These are phyloP conservation scores for Yamagishiella unicocca DNA, from an alignment of 139 green algal genomes.

Conservation along the genomic window DNA sequence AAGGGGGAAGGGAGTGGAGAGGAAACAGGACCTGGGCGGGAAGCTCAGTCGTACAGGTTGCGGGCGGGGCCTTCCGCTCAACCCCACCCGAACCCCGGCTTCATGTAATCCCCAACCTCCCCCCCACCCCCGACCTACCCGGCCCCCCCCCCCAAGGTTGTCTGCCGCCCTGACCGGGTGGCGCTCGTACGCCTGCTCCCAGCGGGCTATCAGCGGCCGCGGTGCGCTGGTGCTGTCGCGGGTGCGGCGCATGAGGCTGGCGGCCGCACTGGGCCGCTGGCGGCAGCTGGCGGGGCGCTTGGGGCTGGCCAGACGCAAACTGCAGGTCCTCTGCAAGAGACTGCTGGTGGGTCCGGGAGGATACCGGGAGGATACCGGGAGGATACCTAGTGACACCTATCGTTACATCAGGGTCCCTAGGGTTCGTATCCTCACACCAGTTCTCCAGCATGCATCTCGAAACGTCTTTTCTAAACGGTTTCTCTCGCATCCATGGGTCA, in stretches of 20 bases:
- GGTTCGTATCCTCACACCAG: too few species aligned
- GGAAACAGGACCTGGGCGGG: too few species aligned
- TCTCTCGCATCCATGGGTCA: too few species aligned
- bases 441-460: too few species aligned
- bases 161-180: neutral
- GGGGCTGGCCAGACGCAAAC: neutral
- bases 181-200: neutral
- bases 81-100: too few species aligned
- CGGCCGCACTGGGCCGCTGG: neutral
- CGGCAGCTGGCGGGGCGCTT: neutral
- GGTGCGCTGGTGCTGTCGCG: neutral
- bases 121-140: too few species aligned
- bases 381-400: neutral
- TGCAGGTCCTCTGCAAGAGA: neutral
- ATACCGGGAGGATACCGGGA: neutral
- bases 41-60: too few species aligned
- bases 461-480: too few species aligned
- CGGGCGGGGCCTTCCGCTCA: too few species aligned
- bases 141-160: neutral
- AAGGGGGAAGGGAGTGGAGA: too few species aligned
- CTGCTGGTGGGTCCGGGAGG: slow-evolving; percentile 2
- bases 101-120: too few species aligned
- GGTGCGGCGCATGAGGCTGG: slow-evolving; percentile 14
- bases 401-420: too few species aligned
- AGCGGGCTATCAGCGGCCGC: neutral